phyloP scores from a whole-genome alignment of 805 yeast genomes.

The Sungouiozyma intestinalis region DNA sequence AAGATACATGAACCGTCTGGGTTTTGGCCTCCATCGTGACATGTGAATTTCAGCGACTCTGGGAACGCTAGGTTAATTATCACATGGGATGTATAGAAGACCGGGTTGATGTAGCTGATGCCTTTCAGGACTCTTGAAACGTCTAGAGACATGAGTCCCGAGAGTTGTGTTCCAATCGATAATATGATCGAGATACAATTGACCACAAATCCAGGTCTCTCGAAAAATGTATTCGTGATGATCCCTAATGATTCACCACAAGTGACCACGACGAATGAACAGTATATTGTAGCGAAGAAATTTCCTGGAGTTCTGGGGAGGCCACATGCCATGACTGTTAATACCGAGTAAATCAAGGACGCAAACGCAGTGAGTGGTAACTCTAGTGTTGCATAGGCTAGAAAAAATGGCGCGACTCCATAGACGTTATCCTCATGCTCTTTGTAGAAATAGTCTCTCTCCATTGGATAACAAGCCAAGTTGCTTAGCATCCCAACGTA shows the following conservation, averaged over 20 bases:
- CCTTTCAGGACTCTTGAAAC: constrained; percentile 62
- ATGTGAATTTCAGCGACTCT: constrained; percentile 38
- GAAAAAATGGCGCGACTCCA: constrained; percentile 52
- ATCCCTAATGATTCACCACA: constrained; percentile 85
- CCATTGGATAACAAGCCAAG: constrained; percentile 63
- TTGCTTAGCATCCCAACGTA: constrained; percentile 75
- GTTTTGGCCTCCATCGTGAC: constrained; percentile 33
- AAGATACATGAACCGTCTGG: constrained; percentile 36
- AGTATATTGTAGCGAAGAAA: constrained; percentile 54
- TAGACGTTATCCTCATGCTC: constrained; percentile 68
- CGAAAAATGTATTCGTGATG: constrained; percentile 60
- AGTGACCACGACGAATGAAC: constrained; percentile 43
- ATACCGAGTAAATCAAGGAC: constrained; percentile 45
- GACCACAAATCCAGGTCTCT: constrained; percentile 72
- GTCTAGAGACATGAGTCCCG: constrained; percentile 72
- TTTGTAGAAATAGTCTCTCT: constrained; percentile 64
- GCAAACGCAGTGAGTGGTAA: constrained; percentile 30
- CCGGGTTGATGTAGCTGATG: constrained; percentile 66
- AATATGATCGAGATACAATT: constrained; percentile 57
- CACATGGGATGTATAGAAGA: constrained; percentile 58
- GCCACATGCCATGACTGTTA: constrained; percentile 63
- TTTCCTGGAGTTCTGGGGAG: constrained; percentile 56
- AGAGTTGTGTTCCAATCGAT: constrained; percentile 70
- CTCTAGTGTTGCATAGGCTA: constrained; percentile 26
- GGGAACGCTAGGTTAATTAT: constrained; percentile 52